A percentile compares a stretch with the other conserved stretches of the same genome.
These are phyloP conservation scores for Aspergillus sojae DNA, from an alignment of 2,329 filamentous ascomycete genomes.

Conservation along the genomic window DNA sequence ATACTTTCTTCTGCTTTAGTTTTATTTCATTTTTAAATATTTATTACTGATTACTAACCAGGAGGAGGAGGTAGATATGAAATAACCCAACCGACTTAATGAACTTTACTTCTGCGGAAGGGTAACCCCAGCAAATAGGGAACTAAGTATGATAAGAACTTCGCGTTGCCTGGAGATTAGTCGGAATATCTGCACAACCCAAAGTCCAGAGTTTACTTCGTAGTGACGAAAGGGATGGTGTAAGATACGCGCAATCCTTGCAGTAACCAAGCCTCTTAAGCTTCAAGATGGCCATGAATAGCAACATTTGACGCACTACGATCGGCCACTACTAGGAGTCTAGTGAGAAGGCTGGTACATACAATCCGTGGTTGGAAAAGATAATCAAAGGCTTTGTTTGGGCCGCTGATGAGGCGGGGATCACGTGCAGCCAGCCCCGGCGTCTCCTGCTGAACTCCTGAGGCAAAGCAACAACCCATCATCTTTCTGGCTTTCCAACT, in stretches of 20 bases:
- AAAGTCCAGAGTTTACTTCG: background rate
- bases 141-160: background rate
- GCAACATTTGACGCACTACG: background rate
- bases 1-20: no score
- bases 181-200: background rate
- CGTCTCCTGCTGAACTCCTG: slow-evolving; percentile 8
- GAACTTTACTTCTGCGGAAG: background rate
- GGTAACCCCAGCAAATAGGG: background rate
- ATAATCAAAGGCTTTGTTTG: background rate
- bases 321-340: background rate
- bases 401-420: background rate
- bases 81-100: background rate
- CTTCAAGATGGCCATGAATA: background rate
- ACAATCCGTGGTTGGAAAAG: background rate
- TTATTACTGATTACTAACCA: background rate
- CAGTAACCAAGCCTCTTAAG: background rate
- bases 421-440: slow-evolving; percentile 5
- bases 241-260: background rate
- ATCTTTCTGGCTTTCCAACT: background rate
- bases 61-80: background rate
- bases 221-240: background rate
- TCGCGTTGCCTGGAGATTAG: background rate
- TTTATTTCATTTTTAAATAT: no score
- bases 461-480: background rate
- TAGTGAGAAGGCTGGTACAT: background rate